A percentile compares a stretch with the other conserved stretches of the same genome.
Conservation (phyloP, 257 asterid genomes). For the Striga asiatica region DNA sequence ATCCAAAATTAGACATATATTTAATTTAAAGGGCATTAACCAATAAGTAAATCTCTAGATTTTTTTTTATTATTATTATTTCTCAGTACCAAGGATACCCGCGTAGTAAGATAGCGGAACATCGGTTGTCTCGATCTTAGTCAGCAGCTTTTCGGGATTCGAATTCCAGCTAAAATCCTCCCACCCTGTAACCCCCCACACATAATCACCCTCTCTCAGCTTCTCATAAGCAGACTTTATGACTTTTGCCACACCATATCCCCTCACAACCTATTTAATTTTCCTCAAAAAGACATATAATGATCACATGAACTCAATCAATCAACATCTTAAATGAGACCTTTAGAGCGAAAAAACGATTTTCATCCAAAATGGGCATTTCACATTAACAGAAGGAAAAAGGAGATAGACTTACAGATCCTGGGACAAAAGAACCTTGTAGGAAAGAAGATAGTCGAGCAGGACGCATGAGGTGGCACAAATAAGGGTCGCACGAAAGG, state of each 20-base stretch:
- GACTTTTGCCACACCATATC: constrained; percentile 8
- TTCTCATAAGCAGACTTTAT: not conserved
- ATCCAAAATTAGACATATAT: too few species aligned
- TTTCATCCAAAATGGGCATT: too few species aligned
- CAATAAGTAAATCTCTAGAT: too few species aligned
- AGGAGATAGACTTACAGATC: not conserved
- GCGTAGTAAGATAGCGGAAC: constrained; percentile 9
- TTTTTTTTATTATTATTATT: too few species aligned
- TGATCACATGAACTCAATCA: too few species aligned
- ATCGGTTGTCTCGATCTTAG: not conserved
- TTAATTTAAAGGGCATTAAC: too few species aligned
- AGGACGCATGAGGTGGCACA: constrained; percentile 6
- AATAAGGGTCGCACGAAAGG: constrained; percentile 10
- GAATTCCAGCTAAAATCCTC: not conserved
- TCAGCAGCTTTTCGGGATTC: not conserved
- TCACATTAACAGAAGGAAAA: not conserved
- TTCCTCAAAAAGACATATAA: not conserved
- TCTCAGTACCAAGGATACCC: not conserved
- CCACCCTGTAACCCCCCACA: constrained; percentile 1
- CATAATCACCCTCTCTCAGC: constrained; percentile 7
- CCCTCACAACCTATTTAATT: not conserved
- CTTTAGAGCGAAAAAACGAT: too few species aligned
- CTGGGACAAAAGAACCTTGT: not conserved
- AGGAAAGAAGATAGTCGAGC: not conserved
- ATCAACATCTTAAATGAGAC: too few species aligned